Conservation (phyloP, 2,329 filamentous ascomycete genomes). For the Alternaria viburni region DNA sequence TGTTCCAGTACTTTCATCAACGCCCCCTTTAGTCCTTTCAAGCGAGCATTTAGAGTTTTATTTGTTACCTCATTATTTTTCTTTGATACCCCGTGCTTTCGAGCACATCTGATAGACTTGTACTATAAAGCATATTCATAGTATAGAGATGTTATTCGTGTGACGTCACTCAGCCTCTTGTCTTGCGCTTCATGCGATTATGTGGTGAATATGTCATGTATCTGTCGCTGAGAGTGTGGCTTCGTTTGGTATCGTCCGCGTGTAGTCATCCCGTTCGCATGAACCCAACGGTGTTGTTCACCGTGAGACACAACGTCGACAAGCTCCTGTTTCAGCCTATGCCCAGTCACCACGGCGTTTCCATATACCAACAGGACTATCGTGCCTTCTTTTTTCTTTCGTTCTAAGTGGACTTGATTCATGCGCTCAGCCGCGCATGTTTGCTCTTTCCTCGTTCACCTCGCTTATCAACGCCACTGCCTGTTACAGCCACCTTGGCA, state of each 20-base stretch:
- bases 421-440: neutral
- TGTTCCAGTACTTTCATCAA: neutral
- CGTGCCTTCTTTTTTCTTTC: neutral
- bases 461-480: neutral
- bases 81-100: constrained; percentile 26
- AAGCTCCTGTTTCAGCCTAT: neutral
- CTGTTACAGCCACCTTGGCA: neutral
- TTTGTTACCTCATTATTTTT: constrained; percentile 11
- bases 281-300: neutral
- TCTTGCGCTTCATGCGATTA: neutral
- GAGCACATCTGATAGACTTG: constrained; percentile 22
- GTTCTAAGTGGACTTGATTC: neutral
- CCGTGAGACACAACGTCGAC: neutral
- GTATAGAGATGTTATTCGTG: neutral
- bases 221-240: neutral
- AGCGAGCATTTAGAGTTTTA: constrained; percentile 25
- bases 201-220: neutral
- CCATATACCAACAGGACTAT: neutral
- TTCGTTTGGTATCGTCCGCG: neutral
- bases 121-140: constrained; percentile 17
- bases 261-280: neutral
- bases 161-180: neutral
- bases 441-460: neutral
- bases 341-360: neutral
- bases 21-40: constrained; percentile 3